These are phyloP conservation scores for Peterozyma xylosa DNA, from an alignment of 805 yeast genomes.

Conservation along the genomic window DNA sequence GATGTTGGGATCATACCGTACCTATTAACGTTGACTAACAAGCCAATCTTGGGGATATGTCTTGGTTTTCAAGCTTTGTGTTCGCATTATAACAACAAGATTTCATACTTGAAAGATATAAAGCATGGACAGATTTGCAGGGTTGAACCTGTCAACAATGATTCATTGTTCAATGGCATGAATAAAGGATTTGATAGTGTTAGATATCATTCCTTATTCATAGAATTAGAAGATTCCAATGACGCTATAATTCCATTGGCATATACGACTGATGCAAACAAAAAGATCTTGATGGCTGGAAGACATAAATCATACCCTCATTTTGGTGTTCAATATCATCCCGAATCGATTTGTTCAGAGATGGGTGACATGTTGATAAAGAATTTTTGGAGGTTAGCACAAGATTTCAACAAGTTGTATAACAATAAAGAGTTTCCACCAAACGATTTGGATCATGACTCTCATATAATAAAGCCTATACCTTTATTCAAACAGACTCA, in stretches of 20 bases:
- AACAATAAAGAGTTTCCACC: background rate
- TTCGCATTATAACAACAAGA: constrained; percentile 46
- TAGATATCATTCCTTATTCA: constrained; percentile 83
- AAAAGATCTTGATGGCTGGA: constrained; percentile 69
- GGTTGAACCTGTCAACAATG: constrained; percentile 23
- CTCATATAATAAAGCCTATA: constrained; percentile 14
- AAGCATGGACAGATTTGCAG: constrained; percentile 81
- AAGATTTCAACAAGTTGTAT: constrained; percentile 21
- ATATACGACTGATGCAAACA: constrained; percentile 34
- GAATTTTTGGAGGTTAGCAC: constrained; percentile 55
- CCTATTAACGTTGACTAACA: constrained; percentile 32
- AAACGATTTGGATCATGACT: constrained; percentile 9
- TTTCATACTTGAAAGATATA: constrained; percentile 46
- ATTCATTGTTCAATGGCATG: constrained; percentile 32
- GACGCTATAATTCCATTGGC: constrained; percentile 52
- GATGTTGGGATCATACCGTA: constrained; percentile 72
- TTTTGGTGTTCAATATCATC: constrained; percentile 95
- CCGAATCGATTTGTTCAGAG: constrained; percentile 85
- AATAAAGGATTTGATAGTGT: constrained; percentile 55
- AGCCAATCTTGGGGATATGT: constrained; percentile 85
- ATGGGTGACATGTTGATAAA: constrained; percentile 50
- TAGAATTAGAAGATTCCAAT: constrained; percentile 14
- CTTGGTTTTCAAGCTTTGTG: constrained; percentile 87
- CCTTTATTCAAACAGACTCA: constrained; percentile 14
- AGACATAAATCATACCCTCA: constrained; percentile 55